phyloP scores from a whole-genome alignment of 495 filamentous ascomycete genomes.

The Penicillium daleae region DNA sequence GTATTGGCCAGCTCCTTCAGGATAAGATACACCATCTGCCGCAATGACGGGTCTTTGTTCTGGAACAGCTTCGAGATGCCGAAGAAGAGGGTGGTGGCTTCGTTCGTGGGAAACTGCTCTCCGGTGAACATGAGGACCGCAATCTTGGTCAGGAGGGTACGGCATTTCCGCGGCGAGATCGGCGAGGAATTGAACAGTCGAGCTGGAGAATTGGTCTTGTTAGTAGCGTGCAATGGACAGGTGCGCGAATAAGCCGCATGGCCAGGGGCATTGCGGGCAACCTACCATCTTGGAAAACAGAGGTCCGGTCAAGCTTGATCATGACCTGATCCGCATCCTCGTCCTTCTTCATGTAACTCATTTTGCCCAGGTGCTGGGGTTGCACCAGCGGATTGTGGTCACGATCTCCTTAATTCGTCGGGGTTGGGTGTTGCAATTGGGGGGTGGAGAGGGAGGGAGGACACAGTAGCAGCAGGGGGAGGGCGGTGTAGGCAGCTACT shows the following conservation, averaged over 20 bases:
- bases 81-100: constrained; percentile 98
- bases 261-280: constrained; percentile 27
- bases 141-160: constrained; percentile 95
- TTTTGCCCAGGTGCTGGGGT: constrained; percentile 52
- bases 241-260: constrained; percentile 23
- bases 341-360: constrained; percentile 98
- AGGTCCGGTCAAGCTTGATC: constrained; percentile 96
- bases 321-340: constrained; percentile 92
- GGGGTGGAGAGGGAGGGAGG: constrained; percentile 28
- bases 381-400: constrained; percentile 39
- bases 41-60: constrained; percentile 96
- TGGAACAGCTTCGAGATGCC: constrained; percentile 99
- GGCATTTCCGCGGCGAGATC: constrained; percentile 92
- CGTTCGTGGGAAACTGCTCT: constrained; percentile 93
- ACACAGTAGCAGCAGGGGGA: constrained; percentile 31
- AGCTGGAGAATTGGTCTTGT: constrained; percentile 57
- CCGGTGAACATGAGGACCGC: constrained; percentile 95
- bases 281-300: constrained; percentile 98
- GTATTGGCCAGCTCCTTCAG: constrained; percentile 95
- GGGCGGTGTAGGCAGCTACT: constrained; percentile 41
- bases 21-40: constrained; percentile 98
- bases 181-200: constrained; percentile 97
- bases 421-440: constrained; percentile 32
- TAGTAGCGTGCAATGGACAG: constrained; percentile 23
- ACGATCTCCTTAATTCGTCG: constrained; percentile 24